phyloP scores from a whole-genome alignment of 2,329 filamentous ascomycete species.

The Fusarium marasasianum region DNA sequence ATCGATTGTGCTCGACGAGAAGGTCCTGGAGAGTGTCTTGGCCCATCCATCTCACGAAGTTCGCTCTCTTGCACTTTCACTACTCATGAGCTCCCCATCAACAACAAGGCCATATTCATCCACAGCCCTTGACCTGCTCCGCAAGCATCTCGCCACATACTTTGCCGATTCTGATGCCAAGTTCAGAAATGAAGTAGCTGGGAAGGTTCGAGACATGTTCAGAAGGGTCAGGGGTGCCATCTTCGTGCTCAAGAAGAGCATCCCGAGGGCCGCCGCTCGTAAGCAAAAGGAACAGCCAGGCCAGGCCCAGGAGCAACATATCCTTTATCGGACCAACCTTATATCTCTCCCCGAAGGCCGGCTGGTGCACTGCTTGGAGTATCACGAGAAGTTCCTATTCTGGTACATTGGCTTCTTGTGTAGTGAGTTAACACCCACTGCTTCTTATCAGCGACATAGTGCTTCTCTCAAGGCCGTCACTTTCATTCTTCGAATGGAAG shows the following conservation, averaged over 20 bases:
- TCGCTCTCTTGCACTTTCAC: conserved; percentile 81
- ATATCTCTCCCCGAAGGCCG: conserved; percentile 51
- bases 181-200: conserved; percentile 82
- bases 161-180: conserved; percentile 89
- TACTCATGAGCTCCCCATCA: conserved; percentile 79
- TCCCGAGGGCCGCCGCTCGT: conserved; percentile 50
- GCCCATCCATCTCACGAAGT: conserved; percentile 69
- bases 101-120: conserved; percentile 77
- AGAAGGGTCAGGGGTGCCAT: conserved; percentile 77
- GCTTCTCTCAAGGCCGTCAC: conserved; percentile 77
- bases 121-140: conserved; percentile 69
- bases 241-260: conserved; percentile 60
- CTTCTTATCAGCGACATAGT: conserved; percentile 90
- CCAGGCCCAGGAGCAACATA: conserved; percentile 38
- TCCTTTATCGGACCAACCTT: conserved; percentile 52
- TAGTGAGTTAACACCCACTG: conserved; percentile 78
- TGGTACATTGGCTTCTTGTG: conserved; percentile 81
- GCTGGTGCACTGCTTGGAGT: conserved; percentile 52
- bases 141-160: conserved; percentile 72
- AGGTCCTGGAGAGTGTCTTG: conserved; percentile 62
- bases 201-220: conserved; percentile 78
- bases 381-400: conserved; percentile 71
- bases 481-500: conserved; percentile 73
- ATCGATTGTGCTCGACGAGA: conserved; percentile 51
- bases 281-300: conserved; percentile 45